phyloP scores from a whole-genome alignment of 2,329 filamentous ascomycete species.

The Ophiostoma pallidulum region DNA sequence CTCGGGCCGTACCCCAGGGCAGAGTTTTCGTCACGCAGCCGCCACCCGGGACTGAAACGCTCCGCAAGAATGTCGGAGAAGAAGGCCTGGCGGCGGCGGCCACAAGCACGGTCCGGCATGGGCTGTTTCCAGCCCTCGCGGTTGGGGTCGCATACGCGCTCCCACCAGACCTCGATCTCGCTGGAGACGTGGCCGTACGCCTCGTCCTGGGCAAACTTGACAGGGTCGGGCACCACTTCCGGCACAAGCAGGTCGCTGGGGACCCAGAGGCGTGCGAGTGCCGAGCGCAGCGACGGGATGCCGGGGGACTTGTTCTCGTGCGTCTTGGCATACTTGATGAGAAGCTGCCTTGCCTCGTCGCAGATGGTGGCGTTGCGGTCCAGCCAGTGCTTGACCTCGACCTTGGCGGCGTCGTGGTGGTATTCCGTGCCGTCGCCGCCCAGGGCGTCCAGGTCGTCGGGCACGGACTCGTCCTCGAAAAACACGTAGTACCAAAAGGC shows the following conservation, averaged over 20 bases:
- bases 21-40: constrained; percentile 30
- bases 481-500: constrained; percentile 58
- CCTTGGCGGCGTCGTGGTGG: constrained; percentile 46
- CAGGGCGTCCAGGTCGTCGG: constrained; percentile 42
- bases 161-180: constrained; percentile 58
- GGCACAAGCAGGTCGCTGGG: constrained; percentile 38
- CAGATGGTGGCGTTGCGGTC: constrained; percentile 52
- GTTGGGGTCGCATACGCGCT: constrained; percentile 49
- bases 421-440: constrained; percentile 43
- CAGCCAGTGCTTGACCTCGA: constrained; percentile 54
- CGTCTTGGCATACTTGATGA: constrained; percentile 45
- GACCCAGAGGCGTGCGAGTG: constrained; percentile 48
- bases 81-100: constrained; percentile 45
- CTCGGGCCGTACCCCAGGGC: constrained; percentile 13
- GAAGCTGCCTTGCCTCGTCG: constrained; percentile 42
- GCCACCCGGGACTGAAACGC: constrained; percentile 40
- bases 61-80: constrained; percentile 52
- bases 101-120: constrained; percentile 53
- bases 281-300: constrained; percentile 39
- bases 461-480: constrained; percentile 46
- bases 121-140: constrained; percentile 47
- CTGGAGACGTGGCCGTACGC: constrained; percentile 52
- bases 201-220: constrained; percentile 51
- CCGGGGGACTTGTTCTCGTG: constrained; percentile 41
- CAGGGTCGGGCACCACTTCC: constrained; percentile 40